Percentiles rank a stretch among this genome's conserved stretches.
phyloP scores from a whole-genome alignment of 495 filamentous ascomycete genomes.

The Aspergillus haitiensis region DNA sequence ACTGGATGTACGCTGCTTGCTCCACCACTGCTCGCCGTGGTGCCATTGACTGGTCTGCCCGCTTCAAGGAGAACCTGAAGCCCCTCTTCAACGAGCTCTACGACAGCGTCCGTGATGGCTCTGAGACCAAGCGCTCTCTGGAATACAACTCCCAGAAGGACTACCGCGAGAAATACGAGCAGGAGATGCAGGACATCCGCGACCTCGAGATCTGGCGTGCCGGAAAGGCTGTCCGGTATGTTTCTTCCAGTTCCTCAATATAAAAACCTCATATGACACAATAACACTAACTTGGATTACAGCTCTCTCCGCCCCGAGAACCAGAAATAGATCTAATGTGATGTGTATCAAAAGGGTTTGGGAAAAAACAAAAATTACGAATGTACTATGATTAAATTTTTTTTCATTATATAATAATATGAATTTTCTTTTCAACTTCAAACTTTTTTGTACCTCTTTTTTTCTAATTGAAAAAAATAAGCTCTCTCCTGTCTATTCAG shows the following conservation, averaged over 20 bases:
- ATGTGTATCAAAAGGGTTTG: slow-evolving; percentile 31
- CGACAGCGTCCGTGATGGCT: slow-evolving; percentile 81
- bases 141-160: slow-evolving; percentile 93
- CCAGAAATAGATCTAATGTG: slow-evolving; percentile 63
- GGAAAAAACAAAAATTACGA: slow-evolving; percentile 46
- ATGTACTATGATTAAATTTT: slow-evolving; percentile 44
- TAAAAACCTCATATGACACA: too few relatives aligned
- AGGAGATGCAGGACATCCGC: slow-evolving; percentile 95
- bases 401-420: slow-evolving; percentile 24
- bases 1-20: slow-evolving; percentile 99
- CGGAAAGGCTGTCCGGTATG: slow-evolving; percentile 87
- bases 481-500: background rate
- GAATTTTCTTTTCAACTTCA: slow-evolving; percentile 21
- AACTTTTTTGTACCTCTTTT: background rate
- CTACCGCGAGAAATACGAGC: slow-evolving; percentile 94
- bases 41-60: slow-evolving; percentile 95
- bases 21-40: slow-evolving; percentile 97
- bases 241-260: slow-evolving; percentile 15
- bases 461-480: background rate
- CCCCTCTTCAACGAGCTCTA: slow-evolving; percentile 97
- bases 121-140: slow-evolving; percentile 89
- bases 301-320: slow-evolving; percentile 87
- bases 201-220: slow-evolving; percentile 98
- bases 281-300: slow-evolving; percentile 21
- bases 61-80: slow-evolving; percentile 95